Base-by-base conservation (phyloP, 2,329 filamentous ascomycete genomes). In the Neonectria hederae region DNA sequence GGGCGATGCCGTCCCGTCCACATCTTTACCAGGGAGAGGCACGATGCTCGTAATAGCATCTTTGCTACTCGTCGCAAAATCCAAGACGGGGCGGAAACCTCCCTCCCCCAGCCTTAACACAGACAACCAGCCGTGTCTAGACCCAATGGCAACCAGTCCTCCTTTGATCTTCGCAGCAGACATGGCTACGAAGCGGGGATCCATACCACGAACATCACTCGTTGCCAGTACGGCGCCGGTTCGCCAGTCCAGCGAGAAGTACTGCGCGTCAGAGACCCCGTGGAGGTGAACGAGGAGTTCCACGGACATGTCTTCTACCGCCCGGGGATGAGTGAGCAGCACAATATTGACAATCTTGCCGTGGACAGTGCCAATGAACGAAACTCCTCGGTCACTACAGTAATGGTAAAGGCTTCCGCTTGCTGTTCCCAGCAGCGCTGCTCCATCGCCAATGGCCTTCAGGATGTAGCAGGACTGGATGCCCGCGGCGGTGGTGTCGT, bases 31-130 rank as follows among this genome's bases (percentile, higher is more conserved):
- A 0, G 81, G 80, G 1, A 88, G 79, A 10, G 83, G 78, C 0
- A 83, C 71, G 32, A 97, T 86, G 40, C 85, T 84, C 3, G 92
- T 95, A 46, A 97, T 87, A 8, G 91, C 86, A 72, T 97, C 85
- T 35, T 79, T 79, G 46, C 76, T 79, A n/a, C 77, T 81, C 21
- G 81, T 78, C 38, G 83, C 78, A 3, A 80, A 69, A 13, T 77
- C 77, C 14, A 77, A 66, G 5, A 77, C 61, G 2, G 72, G 70
- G 1, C 73, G 72, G 48, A 79, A 77, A 8, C 70, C 72, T 1
- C 66, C 70, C 5, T 75, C 69, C 1, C 59, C 57, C 11, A 66
- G 71, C 32, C 68, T 74, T 28, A 79, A 62, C 1, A 81, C 49
- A 3, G 82, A 77, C 5, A 89, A 70, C 35, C 77, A 81, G 2